Percentiles rank a stretch among this genome's conserved stretches.
Conservation (phyloP, 2,329 filamentous ascomycete genomes). For the Fusarium fujikuroi region DNA sequence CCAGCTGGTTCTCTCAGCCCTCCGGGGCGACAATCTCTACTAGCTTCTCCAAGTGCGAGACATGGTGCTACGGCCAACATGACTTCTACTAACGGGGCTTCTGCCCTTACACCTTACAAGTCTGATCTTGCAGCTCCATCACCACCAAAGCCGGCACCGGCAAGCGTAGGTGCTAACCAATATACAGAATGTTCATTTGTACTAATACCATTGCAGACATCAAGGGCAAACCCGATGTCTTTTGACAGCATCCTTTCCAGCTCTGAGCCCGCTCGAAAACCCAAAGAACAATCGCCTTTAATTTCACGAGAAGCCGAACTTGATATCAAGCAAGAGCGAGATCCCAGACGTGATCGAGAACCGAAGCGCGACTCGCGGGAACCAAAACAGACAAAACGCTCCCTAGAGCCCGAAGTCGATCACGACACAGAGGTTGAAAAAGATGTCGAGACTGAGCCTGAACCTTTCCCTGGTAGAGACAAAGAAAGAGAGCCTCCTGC, state of each 20-base stretch:
- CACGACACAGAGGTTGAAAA: conserved; percentile 50
- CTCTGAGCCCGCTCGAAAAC: conserved; percentile 71
- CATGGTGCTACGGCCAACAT: conserved; percentile 55
- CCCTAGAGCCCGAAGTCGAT: conserved; percentile 41
- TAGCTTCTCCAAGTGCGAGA: conserved; percentile 61
- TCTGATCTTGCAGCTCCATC: conserved; percentile 55
- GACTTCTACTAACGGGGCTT: conserved; percentile 55
- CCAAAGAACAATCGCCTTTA: conserved; percentile 59
- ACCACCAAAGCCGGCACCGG: conserved; percentile 52
- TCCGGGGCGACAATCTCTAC: conserved; percentile 52
- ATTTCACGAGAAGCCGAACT: conserved; percentile 41
- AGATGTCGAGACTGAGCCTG: conserved; percentile 51
- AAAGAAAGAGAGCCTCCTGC: conserved; percentile 43
- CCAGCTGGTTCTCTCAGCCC: conserved; percentile 57
- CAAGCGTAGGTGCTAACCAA: conserved; percentile 49
- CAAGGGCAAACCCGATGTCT: conserved; percentile 87
- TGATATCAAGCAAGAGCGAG: conserved; percentile 31
- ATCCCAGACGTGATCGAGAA: conserved; percentile 29
- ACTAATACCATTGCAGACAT: conserved; percentile 61
- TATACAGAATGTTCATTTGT: conserved; percentile 4
- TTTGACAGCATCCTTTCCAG: conserved; percentile 94
- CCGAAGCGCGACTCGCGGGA: conserved; percentile 35
- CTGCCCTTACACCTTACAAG: conserved; percentile 52
- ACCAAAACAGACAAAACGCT: conserved; percentile 46
- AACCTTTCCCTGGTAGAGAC: conserved; percentile 42